Evolutionary conservation across 345 rosid species (phyloP), one percentile per base, ranked within the genome.

Genomic region (Ceriops decandra): DNA sequence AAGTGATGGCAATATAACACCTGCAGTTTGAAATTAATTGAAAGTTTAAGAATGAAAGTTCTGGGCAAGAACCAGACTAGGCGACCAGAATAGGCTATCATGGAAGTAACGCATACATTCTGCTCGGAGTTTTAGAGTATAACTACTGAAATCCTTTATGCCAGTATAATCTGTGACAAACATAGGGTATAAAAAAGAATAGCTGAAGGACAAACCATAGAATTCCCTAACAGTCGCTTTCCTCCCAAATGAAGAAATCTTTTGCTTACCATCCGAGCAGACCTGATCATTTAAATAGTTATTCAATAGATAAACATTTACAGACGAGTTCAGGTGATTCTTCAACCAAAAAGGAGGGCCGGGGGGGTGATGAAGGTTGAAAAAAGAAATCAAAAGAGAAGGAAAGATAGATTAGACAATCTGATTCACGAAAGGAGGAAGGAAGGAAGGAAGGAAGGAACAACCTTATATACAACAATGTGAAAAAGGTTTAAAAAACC

Each of bases 1-100:
- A 54, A 76, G 76, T 9, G 80, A 76, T 52, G 80, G 80, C 38
- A 76, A 57, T 67, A 76, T 76, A 46, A 72, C 70, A 52, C 66
- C 80, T 74, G 59, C 28, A 60, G 71, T 46, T 74, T 79, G 26
- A 47, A 67, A 35, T 4, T 31, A 52, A 60, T 24, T 67, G 60
- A 5, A 60, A 17, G 10, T 32, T 22, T 26, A 47, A 20, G 24
- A 21, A 35, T 28, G 30, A 51, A 26, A 52, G 19, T 61, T 60
- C 22, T 17, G 2, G 0, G 46, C 27, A 68, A 28, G 58, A 70
- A 62, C 49, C 42, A 31, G 20, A 58, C 47, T 15, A 71, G 16
- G 33, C 21, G 5, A 33, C 36, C n/a, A 32, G 51, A 15, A 38
- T 56, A 24, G 31, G 28, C 31, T 1, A 24, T 56, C 30, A 16